Evolutionary conservation across 1,284 basidiomycete species (phyloP), one percentile per base, ranked within the genome.

Genomic region (Gymnopus androsaceus): DNA sequence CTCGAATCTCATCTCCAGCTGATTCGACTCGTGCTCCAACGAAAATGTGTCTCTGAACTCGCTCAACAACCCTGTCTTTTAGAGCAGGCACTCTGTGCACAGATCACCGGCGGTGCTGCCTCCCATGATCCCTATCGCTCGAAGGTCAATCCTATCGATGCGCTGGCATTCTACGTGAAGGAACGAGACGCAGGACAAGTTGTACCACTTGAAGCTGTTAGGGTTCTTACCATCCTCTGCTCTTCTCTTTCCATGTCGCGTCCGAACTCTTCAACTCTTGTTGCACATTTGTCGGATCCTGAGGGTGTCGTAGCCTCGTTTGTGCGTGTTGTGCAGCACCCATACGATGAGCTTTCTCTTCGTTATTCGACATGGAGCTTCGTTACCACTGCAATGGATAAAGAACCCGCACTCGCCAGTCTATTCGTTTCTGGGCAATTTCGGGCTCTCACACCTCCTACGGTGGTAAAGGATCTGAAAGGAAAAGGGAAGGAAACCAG

Each of bases 361-460:
- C 84, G 90, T 5, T 84, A 84, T 41, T 81, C 87, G 0, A 83
- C 92, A 1, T 97, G 95, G 94, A 83, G 81, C 57, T 89, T 97
- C 64, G 84, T 96, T 25, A 79, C 89, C 0, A 79, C 92, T 12
- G 87, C 93, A 3, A 85, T 95, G 19, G 87, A 92, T 60, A 89
- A 87, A 55, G 94, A 96, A 66, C 94, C 95, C 1, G 93, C 94
- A 0, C 78, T 97, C 4, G 92, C 92, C 0, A 82, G 84, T 42
- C 77, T 97, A 15, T 88, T 96, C 56, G 84, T 94, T 51, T 85
- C 84, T 0, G 94, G 87, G 2, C 81, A 82, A 53, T 86, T 83
- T 69, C 82, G 79, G 55, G 73, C 77, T 25, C n/a, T 27, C 7
- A 15, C 36, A 9, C 3, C 17, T 33, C 79, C 83, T 1, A 70